Base-by-base conservation (phyloP, 345 rosid genomes). In the Gossypium anomalum region DNA sequence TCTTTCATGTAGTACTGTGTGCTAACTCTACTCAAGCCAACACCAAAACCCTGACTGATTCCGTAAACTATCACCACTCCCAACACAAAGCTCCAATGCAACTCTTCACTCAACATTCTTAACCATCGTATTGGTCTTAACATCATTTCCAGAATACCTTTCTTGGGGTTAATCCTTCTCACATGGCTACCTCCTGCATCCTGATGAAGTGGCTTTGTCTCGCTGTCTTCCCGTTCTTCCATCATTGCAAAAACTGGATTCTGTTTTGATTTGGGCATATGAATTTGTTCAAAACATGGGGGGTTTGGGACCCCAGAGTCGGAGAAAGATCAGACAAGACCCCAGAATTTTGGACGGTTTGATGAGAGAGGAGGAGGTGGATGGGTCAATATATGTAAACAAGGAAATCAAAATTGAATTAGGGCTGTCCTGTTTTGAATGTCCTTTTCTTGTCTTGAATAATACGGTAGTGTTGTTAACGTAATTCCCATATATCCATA, bases 1-100 rank as follows among this genome's bases (percentile, higher is more conserved):
- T 91, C 94, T 78, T 91, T 91, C 83, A 91, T 85, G 71, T 91
- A 91, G 56, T 91, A 88, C 72, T 85, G 83, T 0, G 91, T 88
- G 29, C 86, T 79, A 48, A 91, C 93, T 76, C 84, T 83, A 43
- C 79, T 76, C 34, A 91, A 81, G 0, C 85, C 92, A 52, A 77
- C 82, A 6, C 92, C 92, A 19, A 89, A 76, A 0, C 94, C 94
- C 78, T 89, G 92, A 73, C 82, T 91, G 29, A 88, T 83, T 5
- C 92, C 94, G 67, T 91, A 85, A 60, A 89, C 84, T 15, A 85
- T n/a, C 76, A 89, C 75, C 64, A 91, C 92, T 16, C 87, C 89
- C 2, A 91, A 34, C 65, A 91, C 86, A 72, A 89, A 87, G 83
- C 89, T 88, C 93, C 93, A 88, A 59, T 89, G 92, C 80, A 83